Conservation (phyloP, 176 grass and related monocot genomes). For the Alopecurus myosuroides region DNA sequence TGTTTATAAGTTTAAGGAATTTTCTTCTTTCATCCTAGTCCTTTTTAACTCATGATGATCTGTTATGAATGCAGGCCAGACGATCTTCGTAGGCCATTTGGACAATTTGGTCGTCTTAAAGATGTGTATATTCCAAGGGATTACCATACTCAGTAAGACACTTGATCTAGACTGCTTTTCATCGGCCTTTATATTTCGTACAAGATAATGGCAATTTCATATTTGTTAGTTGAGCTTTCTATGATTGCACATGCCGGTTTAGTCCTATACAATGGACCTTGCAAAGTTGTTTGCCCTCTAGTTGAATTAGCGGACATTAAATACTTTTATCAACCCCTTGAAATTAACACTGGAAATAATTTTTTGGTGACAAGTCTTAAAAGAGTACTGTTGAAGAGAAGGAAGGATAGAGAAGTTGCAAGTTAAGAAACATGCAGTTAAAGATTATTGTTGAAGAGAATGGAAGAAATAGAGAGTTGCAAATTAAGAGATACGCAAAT, state of each 20-base stretch:
- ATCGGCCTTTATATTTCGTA: neutral
- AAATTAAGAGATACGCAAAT: constrained; percentile 61
- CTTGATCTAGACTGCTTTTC: neutral
- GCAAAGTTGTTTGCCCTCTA: neutral
- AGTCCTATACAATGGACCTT: neutral
- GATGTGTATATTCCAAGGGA: constrained; percentile 91
- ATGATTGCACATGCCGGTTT: neutral
- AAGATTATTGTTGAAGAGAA: constrained; percentile 79
- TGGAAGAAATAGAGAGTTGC: constrained; percentile 76
- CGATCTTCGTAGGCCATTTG: constrained; percentile 81
- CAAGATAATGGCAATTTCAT: neutral
- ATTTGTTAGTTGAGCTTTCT: neutral
- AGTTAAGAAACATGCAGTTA: constrained; percentile 73
- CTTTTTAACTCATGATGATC: neutral
- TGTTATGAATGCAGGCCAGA: constrained; percentile 59
- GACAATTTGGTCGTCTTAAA: constrained; percentile 87
- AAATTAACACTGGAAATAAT: constrained; percentile 72
- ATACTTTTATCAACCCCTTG: constrained; percentile 52
- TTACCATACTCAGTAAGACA: constrained; percentile 86
- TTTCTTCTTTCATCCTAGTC: neutral
- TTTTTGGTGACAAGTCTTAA: constrained; percentile 72
- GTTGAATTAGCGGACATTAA: constrained; percentile 32
- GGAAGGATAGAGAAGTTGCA: constrained; percentile 60
- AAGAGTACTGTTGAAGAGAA: constrained; percentile 78
- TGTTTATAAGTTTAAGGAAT: neutral